A percentile compares a stretch with the other conserved stretches of the same genome.
Evolutionary conservation across 2,329 filamentous ascomycete genomes (phyloP).

Genomic region (Juglanconis sp.): DNA sequence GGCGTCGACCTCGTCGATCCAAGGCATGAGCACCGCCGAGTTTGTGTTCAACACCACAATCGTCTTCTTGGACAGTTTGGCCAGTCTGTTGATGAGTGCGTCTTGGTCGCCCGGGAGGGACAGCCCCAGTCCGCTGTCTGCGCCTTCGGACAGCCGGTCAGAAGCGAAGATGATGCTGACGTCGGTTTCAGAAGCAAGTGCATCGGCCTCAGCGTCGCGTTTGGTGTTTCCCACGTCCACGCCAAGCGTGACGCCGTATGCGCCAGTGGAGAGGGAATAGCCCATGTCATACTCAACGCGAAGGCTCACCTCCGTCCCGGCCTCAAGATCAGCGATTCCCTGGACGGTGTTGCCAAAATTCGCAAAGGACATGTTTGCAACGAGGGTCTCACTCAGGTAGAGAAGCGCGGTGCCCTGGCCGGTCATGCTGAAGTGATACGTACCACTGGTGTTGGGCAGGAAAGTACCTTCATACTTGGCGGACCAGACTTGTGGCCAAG

Average conservation of each 20-base stretch:
- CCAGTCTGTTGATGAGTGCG: neutral
- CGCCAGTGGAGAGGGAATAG: slow-evolving; percentile 8
- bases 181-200: slow-evolving; percentile 17
- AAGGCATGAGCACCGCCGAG: slow-evolving; percentile 6
- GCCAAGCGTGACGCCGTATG: slow-evolving; percentile 19
- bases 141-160: slow-evolving; percentile 19
- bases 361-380: slow-evolving; percentile 19
- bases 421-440: slow-evolving; percentile 18
- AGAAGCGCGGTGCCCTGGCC: slow-evolving; percentile 19
- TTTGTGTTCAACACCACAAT: slow-evolving; percentile 15
- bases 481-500: slow-evolving; percentile 21
- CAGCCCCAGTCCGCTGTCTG: slow-evolving; percentile 18
- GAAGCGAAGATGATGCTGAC: slow-evolving; percentile 21
- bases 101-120: slow-evolving; percentile 12
- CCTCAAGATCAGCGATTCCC: slow-evolving; percentile 14
- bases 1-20: slow-evolving; percentile 9
- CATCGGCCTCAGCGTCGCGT: slow-evolving; percentile 11
- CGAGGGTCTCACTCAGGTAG: slow-evolving; percentile 13
- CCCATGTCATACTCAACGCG: slow-evolving; percentile 12
- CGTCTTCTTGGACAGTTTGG: neutral
- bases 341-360: slow-evolving; percentile 21
- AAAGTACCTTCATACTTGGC: slow-evolving; percentile 17
- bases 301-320: slow-evolving; percentile 12
- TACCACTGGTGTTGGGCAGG: slow-evolving; percentile 17
- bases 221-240: slow-evolving; percentile 9